These are phyloP conservation scores for Hypomyces perniciosus DNA, from an alignment of 2,329 filamentous ascomycete genomes.

Conservation along the genomic window DNA sequence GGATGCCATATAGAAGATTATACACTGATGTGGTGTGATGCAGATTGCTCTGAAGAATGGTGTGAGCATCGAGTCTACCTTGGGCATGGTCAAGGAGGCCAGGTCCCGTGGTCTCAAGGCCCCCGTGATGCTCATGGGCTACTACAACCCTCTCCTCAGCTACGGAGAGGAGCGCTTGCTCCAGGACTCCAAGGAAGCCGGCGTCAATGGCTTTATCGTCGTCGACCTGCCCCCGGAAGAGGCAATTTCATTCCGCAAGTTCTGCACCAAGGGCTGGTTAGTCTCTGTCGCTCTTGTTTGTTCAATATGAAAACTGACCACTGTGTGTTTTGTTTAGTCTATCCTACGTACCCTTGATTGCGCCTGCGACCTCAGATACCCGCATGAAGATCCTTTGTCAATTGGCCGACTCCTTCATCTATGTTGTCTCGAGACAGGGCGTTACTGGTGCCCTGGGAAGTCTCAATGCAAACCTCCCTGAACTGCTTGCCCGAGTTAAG, in stretches of 20 bases:
- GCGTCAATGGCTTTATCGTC: slow-evolving; percentile 94
- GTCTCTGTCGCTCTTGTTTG: slow-evolving; percentile 21
- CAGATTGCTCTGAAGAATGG: slow-evolving; percentile 75
- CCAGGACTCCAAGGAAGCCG: slow-evolving; percentile 73
- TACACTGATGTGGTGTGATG: slow-evolving; percentile 2
- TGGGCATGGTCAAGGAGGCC: slow-evolving; percentile 79
- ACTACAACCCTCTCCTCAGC: slow-evolving; percentile 92
- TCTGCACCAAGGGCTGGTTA: slow-evolving; percentile 71
- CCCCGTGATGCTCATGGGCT: slow-evolving; percentile 93
- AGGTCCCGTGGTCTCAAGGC: slow-evolving; percentile 69
- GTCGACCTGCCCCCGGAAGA: slow-evolving; percentile 95
- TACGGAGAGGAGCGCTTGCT: slow-evolving; percentile 92
- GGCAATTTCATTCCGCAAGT: slow-evolving; percentile 82
- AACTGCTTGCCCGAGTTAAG: slow-evolving; percentile 79
- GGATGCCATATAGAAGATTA: too few species aligned
- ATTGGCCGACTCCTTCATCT: slow-evolving; percentile 97
- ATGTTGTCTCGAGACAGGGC: slow-evolving; percentile 95
- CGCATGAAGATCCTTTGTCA: slow-evolving; percentile 95
- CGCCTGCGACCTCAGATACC: slow-evolving; percentile 82
- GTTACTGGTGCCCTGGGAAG: slow-evolving; percentile 86
- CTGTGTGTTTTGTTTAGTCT: slow-evolving; percentile 44
- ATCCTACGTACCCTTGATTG: slow-evolving; percentile 95
- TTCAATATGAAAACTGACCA: neutral
- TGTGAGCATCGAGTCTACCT: slow-evolving; percentile 71
- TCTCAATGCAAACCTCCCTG: slow-evolving; percentile 74